Percentiles rank a stretch among this genome's conserved stretches.
These are phyloP conservation scores for Alternaria ventricosa DNA, from an alignment of 2,329 filamentous ascomycete species.

Conservation along the genomic window DNA sequence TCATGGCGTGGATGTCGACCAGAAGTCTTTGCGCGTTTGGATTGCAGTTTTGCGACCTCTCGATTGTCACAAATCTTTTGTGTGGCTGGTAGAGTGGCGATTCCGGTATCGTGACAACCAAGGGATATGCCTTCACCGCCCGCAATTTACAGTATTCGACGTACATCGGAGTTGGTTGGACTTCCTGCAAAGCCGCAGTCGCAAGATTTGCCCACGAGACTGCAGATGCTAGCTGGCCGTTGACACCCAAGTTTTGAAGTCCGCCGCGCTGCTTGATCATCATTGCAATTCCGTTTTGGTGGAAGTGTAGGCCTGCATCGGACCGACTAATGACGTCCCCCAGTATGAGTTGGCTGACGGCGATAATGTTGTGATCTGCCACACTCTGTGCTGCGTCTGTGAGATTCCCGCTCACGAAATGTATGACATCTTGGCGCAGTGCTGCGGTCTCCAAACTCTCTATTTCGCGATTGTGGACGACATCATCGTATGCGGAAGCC, in stretches of 20 bases:
- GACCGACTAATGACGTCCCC: conserved; percentile 41
- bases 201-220: conserved; percentile 42
- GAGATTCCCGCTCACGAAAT: conserved; percentile 37
- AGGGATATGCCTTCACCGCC: conserved; percentile 21
- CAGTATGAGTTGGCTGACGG: conserved; percentile 45
- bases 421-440: conserved; percentile 45
- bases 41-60: conserved; percentile 23
- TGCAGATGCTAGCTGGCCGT: conserved; percentile 41
- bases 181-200: conserved; percentile 43
- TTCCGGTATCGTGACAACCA: conserved; percentile 38
- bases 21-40: conserved; percentile 31
- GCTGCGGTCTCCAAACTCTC: conserved; percentile 42
- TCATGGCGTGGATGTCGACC: conserved; percentile 38
- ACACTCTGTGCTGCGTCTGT: conserved; percentile 26
- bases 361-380: conserved; percentile 46
- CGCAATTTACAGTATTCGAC: conserved; percentile 27
- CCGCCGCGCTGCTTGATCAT: conserved; percentile 48
- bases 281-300: conserved; percentile 37
- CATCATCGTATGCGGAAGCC: conserved; percentile 44
- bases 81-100: conserved; percentile 46
- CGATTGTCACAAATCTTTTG: conserved; percentile 34
- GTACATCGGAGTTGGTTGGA: conserved; percentile 34
- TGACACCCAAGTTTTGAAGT: conserved; percentile 35
- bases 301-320: conserved; percentile 24
- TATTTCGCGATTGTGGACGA: conserved; percentile 23